Conservation (phyloP, 768 basidiomycete genomes). For the Albatrellus ellisii region DNA sequence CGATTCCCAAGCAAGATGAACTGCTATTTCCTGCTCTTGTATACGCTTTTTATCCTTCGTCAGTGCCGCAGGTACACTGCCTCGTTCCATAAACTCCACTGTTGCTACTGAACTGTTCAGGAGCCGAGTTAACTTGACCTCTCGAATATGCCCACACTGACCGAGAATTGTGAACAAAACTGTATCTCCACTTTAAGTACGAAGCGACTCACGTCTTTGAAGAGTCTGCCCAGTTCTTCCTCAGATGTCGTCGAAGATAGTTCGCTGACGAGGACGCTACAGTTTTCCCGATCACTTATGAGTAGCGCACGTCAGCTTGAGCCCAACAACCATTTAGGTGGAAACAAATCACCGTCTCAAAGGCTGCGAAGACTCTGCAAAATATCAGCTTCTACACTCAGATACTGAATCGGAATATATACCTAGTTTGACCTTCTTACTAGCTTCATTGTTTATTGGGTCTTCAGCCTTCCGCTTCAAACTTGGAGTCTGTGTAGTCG, state of each 20-base stretch:
- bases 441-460: conserved; percentile 22
- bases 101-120: conserved; percentile 57
- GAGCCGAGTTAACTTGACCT: conserved; percentile 64
- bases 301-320: not conserved
- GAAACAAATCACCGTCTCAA: conserved; percentile 42
- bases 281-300: conserved; percentile 91
- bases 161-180: conserved; percentile 8
- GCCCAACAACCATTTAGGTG: conserved; percentile 3
- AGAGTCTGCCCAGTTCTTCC: conserved; percentile 55
- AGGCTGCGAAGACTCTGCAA: conserved; percentile 32
- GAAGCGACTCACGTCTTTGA: conserved; percentile 61
- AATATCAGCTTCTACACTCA: conserved; percentile 1
- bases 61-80: conserved; percentile 71
- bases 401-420: conserved; percentile 6
- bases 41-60: conserved; percentile 93
- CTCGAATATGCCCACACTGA: conserved; percentile 82
- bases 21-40: conserved; percentile 59
- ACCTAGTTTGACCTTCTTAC: conserved; percentile 56
- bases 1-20: conserved; percentile 87
- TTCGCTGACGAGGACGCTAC: conserved; percentile 78
- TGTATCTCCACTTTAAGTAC: not conserved
- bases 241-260: conserved; percentile 44
- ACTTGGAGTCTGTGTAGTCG: conserved; percentile 23
- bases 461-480: conserved; percentile 59
- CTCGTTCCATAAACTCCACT: conserved; percentile 80